phyloP scores from a whole-genome alignment of 257 asterid genomes.

The Solanum arcanum region DNA sequence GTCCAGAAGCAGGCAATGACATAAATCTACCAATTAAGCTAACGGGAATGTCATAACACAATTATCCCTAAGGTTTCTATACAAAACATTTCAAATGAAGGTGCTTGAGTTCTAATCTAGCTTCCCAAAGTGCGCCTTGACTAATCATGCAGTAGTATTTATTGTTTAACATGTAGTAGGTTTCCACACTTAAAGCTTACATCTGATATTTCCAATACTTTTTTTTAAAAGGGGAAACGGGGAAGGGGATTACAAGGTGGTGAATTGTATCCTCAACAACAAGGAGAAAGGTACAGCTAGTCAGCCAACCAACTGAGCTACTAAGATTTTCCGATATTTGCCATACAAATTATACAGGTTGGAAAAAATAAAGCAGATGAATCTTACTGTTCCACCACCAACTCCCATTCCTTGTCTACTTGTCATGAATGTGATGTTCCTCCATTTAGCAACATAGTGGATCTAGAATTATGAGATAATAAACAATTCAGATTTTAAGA shows the following conservation, averaged over 20 bases:
- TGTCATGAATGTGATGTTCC: slow-evolving; percentile 81
- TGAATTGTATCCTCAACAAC: neutral
- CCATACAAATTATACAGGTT: neutral
- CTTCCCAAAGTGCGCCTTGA: neutral
- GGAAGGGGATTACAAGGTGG: neutral
- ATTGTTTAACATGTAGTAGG: neutral
- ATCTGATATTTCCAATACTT: neutral
- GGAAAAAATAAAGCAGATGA: neutral
- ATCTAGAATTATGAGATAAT: slow-evolving; percentile 31
- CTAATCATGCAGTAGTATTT: neutral
- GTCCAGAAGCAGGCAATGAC: neutral
- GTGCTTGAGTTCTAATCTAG: neutral
- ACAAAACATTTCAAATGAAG: neutral
- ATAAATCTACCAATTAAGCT: neutral
- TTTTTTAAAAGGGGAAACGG: neutral
- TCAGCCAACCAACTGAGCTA: neutral
- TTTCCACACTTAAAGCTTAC: neutral
- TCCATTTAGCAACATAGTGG: slow-evolving; percentile 98
- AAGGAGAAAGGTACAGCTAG: neutral
- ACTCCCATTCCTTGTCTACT: slow-evolving; percentile 93
- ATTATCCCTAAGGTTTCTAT: neutral
- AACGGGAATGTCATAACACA: neutral
- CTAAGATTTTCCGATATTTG: neutral
- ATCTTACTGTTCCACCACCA: slow-evolving; percentile 87
- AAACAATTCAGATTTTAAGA: neutral